phyloP scores from a whole-genome alignment of 345 rosid genomes.

The Isatis tinctoria region DNA sequence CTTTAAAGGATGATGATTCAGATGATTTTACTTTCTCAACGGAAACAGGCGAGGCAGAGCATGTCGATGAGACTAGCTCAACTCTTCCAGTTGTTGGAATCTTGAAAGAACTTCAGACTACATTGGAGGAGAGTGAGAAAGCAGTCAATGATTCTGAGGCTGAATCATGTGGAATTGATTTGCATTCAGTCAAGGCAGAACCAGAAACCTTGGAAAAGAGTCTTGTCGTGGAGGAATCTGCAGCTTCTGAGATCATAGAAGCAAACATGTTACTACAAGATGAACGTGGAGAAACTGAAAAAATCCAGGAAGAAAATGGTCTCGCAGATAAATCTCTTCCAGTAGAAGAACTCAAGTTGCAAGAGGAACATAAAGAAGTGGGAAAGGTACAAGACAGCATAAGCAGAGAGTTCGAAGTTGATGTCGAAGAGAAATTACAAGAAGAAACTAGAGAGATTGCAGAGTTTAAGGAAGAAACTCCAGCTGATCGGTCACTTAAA shows the following conservation, averaged over 20 bases:
- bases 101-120: slow-evolving; percentile 25
- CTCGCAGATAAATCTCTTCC: not conserved
- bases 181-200: not conserved
- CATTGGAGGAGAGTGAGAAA: slow-evolving; percentile 22
- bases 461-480: slow-evolving; percentile 24
- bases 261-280: not conserved
- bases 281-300: not conserved
- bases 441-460: slow-evolving; percentile 14
- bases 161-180: slow-evolving; percentile 1
- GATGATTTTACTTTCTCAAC: slow-evolving; percentile 8
- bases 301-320: not conserved
- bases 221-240: not conserved
- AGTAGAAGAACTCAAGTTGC: not conserved
- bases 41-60: slow-evolving; percentile 2
- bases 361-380: slow-evolving; percentile 16
- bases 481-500: slow-evolving; percentile 13
- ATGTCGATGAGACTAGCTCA: slow-evolving; percentile 16
- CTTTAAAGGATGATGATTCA: not conserved
- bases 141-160: not conserved
- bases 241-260: not conserved
- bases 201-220: not conserved
- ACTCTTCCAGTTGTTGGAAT: slow-evolving; percentile 28
- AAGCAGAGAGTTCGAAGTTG: not conserved
- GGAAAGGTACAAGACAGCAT: not conserved
- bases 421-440: not conserved